Evolutionary conservation across 495 filamentous ascomycete species (phyloP), one percentile per base, ranked within the genome.

Genomic region (Apodospora peruviana): DNA sequence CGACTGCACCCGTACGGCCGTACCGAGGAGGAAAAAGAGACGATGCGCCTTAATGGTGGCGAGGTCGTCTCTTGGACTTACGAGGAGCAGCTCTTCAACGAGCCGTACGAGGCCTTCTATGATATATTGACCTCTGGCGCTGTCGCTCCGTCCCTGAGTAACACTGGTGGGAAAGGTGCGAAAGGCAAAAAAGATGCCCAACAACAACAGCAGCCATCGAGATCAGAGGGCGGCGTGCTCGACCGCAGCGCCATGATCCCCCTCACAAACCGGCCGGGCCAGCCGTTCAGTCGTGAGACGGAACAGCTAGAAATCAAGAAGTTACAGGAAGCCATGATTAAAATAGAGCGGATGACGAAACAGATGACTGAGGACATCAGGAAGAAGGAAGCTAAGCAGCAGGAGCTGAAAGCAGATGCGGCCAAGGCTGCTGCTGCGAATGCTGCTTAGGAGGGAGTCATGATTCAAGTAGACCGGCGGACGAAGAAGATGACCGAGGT

Each of bases 71-170:
- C 82, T 42, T 88, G 90, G 73, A 77, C 78, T 23, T 89, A 95
- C 59, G 93, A 98, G 65, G 88, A 95, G 61, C 80, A 95, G 36
- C 76, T 95, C 25, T 98, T 98, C 74, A 96, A 95, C 66, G 93
- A 97, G 73, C 93, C 93, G 0, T 87, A 88, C 52, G 90, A 94
- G 60, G 79, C 83, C 29, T 93, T 95, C 64, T 91, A 87, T 64
- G 86, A 93, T 21, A 64, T 88, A 9, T 71, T 96, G 41, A 91
- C 85, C 1, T 81, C 81, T 1, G 84, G 85, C 20, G 68, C 76
- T 17, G 51, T 66, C 22, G 67, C 67, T 1, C 37, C 37, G 37
- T 9, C n/a, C 20, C 21, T 14, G 14, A 21, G 29, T 8, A 17
- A 23, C 23, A 34, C 36, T 23, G 9, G 45, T 39, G 39, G 21